Evolutionary conservation across 495 filamentous ascomycete species (phyloP).

Genomic region (Extremus antarcticus): DNA sequence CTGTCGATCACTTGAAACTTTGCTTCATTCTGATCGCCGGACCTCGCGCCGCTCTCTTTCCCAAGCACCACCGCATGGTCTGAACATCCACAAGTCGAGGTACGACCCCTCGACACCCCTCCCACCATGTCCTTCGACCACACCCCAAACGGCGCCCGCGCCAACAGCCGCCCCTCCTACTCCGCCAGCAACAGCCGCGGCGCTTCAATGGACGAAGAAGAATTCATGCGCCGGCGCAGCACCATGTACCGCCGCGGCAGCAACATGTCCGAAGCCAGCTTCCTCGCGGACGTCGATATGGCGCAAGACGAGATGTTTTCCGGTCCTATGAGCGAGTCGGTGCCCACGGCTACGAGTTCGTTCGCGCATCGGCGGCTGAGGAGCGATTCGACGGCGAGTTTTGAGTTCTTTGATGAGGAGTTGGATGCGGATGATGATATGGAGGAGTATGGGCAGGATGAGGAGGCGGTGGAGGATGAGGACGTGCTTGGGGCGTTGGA

Average conservation of each 20-base stretch:
- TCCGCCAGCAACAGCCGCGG: background rate
- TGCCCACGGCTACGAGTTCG: constrained; percentile 78
- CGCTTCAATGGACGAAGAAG: constrained; percentile 1
- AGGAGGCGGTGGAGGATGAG: constrained; percentile 42
- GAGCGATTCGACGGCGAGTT: constrained; percentile 76
- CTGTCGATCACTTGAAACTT: too few species aligned
- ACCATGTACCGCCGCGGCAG: constrained; percentile 8
- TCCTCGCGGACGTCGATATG: constrained; percentile 97
- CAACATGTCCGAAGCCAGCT: constrained; percentile 23
- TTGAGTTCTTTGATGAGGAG: constrained; percentile 65
- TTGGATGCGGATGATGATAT: constrained; percentile 35
- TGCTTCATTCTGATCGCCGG: too few species aligned
- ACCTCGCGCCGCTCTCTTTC: too few species aligned
- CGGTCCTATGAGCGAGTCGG: constrained; percentile 86
- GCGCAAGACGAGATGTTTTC: constrained; percentile 93
- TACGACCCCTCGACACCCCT: background rate
- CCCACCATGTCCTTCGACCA: background rate
- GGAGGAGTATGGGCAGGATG: constrained; percentile 34
- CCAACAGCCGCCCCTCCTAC: background rate
- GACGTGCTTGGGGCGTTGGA: constrained; percentile 41
- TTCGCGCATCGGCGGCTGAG: constrained; percentile 70
- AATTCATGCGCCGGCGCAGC: background rate
- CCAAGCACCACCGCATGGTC: background rate
- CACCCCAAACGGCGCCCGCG: background rate
- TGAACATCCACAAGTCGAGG: background rate